phyloP scores from a whole-genome alignment of 768 basidiomycete genomes.

The Russula earlei region DNA sequence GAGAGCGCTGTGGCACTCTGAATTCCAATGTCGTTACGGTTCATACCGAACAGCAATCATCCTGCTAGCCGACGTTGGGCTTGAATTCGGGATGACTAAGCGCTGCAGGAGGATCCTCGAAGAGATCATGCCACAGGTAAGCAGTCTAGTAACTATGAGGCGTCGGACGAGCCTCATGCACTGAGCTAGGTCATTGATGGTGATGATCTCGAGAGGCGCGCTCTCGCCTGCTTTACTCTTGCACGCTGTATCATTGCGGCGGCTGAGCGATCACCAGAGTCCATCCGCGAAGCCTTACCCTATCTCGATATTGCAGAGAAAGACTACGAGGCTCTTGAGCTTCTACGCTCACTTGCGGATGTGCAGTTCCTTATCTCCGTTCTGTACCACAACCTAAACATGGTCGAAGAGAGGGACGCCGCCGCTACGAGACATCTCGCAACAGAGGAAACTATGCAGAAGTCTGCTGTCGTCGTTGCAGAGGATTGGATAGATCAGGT shows the following conservation, averaged over 20 bases:
- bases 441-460: slow-evolving; percentile 34
- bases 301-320: slow-evolving; percentile 54
- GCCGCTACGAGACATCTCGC: slow-evolving; percentile 40
- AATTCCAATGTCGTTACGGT: slow-evolving; percentile 61
- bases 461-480: slow-evolving; percentile 34
- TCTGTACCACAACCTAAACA: slow-evolving; percentile 60
- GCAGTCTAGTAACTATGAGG: slow-evolving; percentile 7
- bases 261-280: slow-evolving; percentile 28
- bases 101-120: slow-evolving; percentile 56
- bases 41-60: slow-evolving; percentile 61
- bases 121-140: slow-evolving; percentile 75
- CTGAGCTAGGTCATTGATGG: slow-evolving; percentile 51
- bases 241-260: slow-evolving; percentile 68
- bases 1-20: slow-evolving; percentile 67
- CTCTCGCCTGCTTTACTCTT: slow-evolving; percentile 61
- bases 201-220: slow-evolving; percentile 67
- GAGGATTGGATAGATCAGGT: slow-evolving; percentile 48
- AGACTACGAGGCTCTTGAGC: slow-evolving; percentile 54
- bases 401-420: slow-evolving; percentile 45
- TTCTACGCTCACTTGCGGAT: slow-evolving; percentile 50
- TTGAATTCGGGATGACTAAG: slow-evolving; percentile 70
- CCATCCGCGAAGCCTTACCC: slow-evolving; percentile 46
- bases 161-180: background rate
- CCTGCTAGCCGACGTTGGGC: slow-evolving; percentile 65
- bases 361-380: slow-evolving; percentile 66